These are phyloP conservation scores for Ministeria vibrans DNA, from an alignment of 78 protist genomes.

Conservation along the genomic window DNA sequence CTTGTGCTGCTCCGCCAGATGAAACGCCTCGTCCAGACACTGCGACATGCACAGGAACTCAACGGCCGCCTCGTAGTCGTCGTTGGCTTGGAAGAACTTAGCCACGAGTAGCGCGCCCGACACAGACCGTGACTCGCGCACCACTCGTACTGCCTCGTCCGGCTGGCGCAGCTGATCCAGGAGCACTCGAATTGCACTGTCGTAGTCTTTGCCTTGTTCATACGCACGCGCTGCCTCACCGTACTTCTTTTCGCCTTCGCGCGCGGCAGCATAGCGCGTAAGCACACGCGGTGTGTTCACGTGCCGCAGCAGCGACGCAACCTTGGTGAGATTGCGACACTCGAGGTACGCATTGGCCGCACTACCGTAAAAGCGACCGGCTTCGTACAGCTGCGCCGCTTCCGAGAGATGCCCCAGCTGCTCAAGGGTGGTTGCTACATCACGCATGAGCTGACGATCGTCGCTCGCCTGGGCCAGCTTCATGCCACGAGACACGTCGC, in stretches of 20 bases:
- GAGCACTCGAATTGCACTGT: conserved; percentile 49
- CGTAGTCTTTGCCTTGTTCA: conserved; percentile 34
- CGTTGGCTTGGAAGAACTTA: conserved; percentile 2
- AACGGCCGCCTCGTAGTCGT: conserved; percentile 37
- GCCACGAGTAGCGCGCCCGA: conserved; percentile 55
- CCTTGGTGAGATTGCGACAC: background rate
- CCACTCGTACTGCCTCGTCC: conserved; percentile 41
- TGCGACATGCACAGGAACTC: conserved; percentile 53
- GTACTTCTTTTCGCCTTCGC: conserved; percentile 22
- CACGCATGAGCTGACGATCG: conserved; percentile 29
- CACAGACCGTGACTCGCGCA: conserved; percentile 36
- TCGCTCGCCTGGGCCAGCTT: background rate
- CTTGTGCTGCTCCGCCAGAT: conserved; percentile 31
- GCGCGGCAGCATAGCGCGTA: conserved; percentile 42
- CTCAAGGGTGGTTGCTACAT: conserved; percentile 43
- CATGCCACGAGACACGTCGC: background rate
- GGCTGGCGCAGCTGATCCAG: conserved; percentile 35
- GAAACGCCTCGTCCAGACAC: conserved; percentile 41
- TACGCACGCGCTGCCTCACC: conserved; percentile 44
- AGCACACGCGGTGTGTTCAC: conserved; percentile 42
- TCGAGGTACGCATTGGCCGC: conserved; percentile 48
- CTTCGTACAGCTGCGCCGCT: conserved; percentile 34
- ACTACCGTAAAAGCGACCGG: conserved; percentile 33
- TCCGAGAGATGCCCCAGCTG: background rate
- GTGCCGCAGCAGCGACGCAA: conserved; percentile 19